Evolutionary conservation across 2,329 filamentous ascomycete species (phyloP), one percentile per base, ranked within the genome.

Genomic region (Colletotrichum paranaense): DNA sequence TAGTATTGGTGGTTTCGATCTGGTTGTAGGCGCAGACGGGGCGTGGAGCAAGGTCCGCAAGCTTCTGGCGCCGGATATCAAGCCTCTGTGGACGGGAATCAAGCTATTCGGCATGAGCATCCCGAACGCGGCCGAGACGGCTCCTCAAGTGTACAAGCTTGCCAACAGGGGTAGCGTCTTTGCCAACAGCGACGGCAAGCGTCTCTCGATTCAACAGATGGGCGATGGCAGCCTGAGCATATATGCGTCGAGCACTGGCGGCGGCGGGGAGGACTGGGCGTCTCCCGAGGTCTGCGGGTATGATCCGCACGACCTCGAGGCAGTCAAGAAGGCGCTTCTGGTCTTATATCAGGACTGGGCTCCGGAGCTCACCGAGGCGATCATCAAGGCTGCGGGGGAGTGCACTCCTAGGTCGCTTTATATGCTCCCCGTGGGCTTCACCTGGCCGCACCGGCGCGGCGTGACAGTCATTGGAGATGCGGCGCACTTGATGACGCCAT

Each of bases 401-500:
- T 84, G 84, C 69, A 78, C 80, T 0, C 80, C 83, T 2, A 81
- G 86, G 70, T 84, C 84, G 1, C 80, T 92, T 1, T 90, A 88
- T 77, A 85, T 86, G 77, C 83, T 92, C 11, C 89, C 89, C 0
- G 78, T 87, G 2, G 86, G 86, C 2, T 78, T 83, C 58, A 78
- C 76, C 2, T 92, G 89, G 88, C 72, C 82, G 53, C 83, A 86
- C 60, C 81, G 80, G 22, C 78, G 80, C 6, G 88, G 89, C 0
- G 77, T 88, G 5, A 91, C 90, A 0, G 77, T 91, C 16, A 82
- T 91, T 30, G 90, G 90, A 5, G 89, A 92, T 75, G 88, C 90
- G 1, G 90, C 90, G 8, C 89, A 92, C 78, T 76, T 91, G 26
- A 90, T 90, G 88, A 86, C 86, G 1, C 88, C 88, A 0, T 89